Percentiles rank a stretch among this genome's conserved stretches.
Evolutionary conservation across 345 rosid genomes (phyloP).

Genomic region (Hibiscus mutabilis): DNA sequence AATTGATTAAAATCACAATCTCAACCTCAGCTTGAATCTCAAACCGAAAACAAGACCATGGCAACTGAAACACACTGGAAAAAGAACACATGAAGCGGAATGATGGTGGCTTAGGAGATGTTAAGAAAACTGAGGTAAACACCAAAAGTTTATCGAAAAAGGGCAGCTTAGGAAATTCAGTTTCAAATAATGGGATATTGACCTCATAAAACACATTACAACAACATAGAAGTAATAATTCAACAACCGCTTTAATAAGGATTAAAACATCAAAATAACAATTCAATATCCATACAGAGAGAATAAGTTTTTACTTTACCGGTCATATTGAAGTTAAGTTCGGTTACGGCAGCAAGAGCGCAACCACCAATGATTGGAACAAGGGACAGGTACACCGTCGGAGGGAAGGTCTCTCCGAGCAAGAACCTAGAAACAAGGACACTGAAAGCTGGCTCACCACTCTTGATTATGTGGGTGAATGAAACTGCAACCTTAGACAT

Average conservation of each 20-base stretch:
- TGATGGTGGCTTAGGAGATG: neutral
- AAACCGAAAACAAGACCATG: neutral
- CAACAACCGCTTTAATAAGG: neutral
- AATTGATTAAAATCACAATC: neutral
- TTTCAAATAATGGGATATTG: neutral
- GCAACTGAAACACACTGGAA: neutral
- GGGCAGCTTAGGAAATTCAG: neutral
- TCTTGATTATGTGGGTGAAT: slow-evolving; percentile 95
- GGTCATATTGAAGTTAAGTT: slow-evolving; percentile 94
- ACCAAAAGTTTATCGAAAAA: too few relatives aligned
- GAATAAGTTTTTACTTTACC: slow-evolving; percentile 35
- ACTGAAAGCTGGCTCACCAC: slow-evolving; percentile 98
- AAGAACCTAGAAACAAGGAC: slow-evolving; percentile 83
- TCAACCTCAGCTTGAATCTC: neutral
- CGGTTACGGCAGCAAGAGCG: slow-evolving; percentile 88
- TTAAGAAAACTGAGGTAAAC: neutral
- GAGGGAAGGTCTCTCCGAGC: slow-evolving; percentile 84
- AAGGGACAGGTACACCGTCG: slow-evolving; percentile 73
- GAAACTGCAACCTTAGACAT: slow-evolving; percentile 99
- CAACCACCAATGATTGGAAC: slow-evolving; percentile 96
- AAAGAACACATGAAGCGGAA: neutral
- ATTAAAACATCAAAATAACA: neutral
- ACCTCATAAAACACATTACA: too few relatives aligned
- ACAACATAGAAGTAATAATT: too few relatives aligned
- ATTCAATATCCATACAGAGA: neutral